Base-by-base conservation (phyloP, 345 rosid species). In the Noccaea caerulescens region DNA sequence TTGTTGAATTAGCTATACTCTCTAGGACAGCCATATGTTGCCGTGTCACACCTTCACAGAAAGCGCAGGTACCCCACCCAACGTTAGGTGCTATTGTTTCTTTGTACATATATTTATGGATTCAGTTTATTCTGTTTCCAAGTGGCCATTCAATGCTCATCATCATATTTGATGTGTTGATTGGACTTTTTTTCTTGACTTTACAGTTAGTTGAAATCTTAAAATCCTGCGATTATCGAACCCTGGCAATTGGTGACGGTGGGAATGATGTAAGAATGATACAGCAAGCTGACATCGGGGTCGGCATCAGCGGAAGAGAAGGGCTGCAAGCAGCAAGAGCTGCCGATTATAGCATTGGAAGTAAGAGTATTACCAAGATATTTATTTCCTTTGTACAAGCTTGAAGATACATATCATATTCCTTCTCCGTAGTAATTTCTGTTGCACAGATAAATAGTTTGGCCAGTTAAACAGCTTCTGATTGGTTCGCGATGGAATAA, bases 211-310 rank as follows among this genome's bases (percentile, higher is more conserved):
- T 94, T 70, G 84, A 91, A 75, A 85, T 94, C 52, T 76, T 94
- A 62, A 94, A 90, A 83, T 91, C 91, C 50, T 89, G 99, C 49
- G 98, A 94, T 72, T 94, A 94, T 81, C 84, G 98, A 80, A 92
- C 96, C 34, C 80, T 94, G 73, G 99, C 99, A 14, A 86, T 92
- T 83, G 99, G 98, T 63, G 98, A 94, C 71, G 99, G 98, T 66
- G 99, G 99, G 60, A 94, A 94, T 87, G 99, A 94, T 82, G 98
- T 94, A 81, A 84, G 96, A 81, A 94, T 94, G 99, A 94, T 94
- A 74, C 99, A 94, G 64, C 92, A 94, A 83, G 97, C 99, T 67
- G 99, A 92, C 72, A 89, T 94, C 27, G 98, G 99, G 37, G 94
- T 94, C 59, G 97, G 99, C 71, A 94, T 94, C 65, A 94, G 99